Evolutionary conservation across 1,139 yeast species (phyloP), one percentile per base, ranked within the genome.

Genomic region (Hanseniaspora uvarum): DNA sequence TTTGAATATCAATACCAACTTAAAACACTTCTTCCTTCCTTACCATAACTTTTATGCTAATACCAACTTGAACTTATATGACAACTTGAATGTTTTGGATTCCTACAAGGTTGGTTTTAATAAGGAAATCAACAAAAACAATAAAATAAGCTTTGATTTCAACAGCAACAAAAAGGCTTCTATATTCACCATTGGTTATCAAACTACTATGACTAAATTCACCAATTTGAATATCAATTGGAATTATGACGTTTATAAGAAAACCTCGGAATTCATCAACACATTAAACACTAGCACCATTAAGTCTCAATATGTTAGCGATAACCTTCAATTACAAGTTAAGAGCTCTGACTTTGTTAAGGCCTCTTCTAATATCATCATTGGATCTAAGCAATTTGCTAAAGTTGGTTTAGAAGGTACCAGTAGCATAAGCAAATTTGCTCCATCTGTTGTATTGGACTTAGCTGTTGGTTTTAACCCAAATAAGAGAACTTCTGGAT

Each of bases 91-190:
- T 5, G 4, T 30, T 19, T 11, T 44, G 10, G 37, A 44, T 30
- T 31, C 46, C 4, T 44, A 44, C 46, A 44, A 44, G 28, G 28
- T 44, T 10, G 46, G 46, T 44, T 7, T 44, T 12, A 44, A 44
- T 38, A 44, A 44, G 46, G 46, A 44, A 31, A 16, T 44, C 16
- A 44, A 31, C 37, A 44, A 44, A 19, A 31, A 14, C 26, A 44
- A 31, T 16, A 31, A 21, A 18, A 31, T 44, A 2, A 21, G 31
- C 24, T 44, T 44, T 21, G 37, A 44, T 7, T 44, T 44, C 28
- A 21, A 11, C 24, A 31, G 36, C 19, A 31, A 31, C 21, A 12
- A 30, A 21, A 44, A 44, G 36, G 24, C 23, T 10, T 44, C 46
- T 6, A 5, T 44, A 1, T 44, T 44, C 24, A 30, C 46, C 12